Evolutionary conservation across 2,329 filamentous ascomycete species (phyloP).

Genomic region (Aspergillus latus): DNA sequence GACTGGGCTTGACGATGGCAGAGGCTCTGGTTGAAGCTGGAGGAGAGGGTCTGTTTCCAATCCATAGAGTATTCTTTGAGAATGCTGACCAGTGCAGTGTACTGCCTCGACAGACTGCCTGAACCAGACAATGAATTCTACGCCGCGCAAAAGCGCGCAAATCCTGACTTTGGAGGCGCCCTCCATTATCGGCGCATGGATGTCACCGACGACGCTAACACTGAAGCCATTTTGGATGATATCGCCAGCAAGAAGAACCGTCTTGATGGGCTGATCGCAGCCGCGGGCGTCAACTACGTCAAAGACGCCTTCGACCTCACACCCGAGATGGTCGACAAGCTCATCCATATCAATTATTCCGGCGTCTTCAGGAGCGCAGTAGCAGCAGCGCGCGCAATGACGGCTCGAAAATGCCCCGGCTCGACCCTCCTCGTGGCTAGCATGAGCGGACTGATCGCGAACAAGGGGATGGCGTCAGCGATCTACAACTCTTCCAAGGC

Average conservation of each 20-base stretch:
- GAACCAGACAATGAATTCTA: slow-evolving; percentile 46
- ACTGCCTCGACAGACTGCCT: slow-evolving; percentile 48
- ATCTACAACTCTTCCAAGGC: slow-evolving; percentile 58
- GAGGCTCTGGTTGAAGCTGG: slow-evolving; percentile 51
- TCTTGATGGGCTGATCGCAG: slow-evolving; percentile 44
- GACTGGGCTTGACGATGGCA: slow-evolving; percentile 47
- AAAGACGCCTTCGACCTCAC: slow-evolving; percentile 43
- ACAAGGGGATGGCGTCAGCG: slow-evolving; percentile 46
- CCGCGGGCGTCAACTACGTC: slow-evolving; percentile 46
- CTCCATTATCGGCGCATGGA: slow-evolving; percentile 51
- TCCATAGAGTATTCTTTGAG: neutral
- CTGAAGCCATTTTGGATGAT: slow-evolving; percentile 35
- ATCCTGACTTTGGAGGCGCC: slow-evolving; percentile 38
- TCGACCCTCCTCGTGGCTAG: slow-evolving; percentile 53
- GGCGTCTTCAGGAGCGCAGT: slow-evolving; percentile 51
- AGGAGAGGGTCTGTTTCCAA: slow-evolving; percentile 40
- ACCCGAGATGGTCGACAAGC: slow-evolving; percentile 42
- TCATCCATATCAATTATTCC: slow-evolving; percentile 51
- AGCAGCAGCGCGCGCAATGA: slow-evolving; percentile 50
- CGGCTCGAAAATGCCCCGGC: slow-evolving; percentile 48
- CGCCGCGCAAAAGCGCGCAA: slow-evolving; percentile 37
- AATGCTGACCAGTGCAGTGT: slow-evolving; percentile 34
- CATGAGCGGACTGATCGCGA: slow-evolving; percentile 53
- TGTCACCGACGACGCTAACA: slow-evolving; percentile 41
- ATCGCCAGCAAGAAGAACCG: slow-evolving; percentile 37